Percentiles rank a stretch among this genome's conserved stretches.
phyloP scores from a whole-genome alignment of 768 basidiomycete genomes.

The Psilocybe subaeruginosa region DNA sequence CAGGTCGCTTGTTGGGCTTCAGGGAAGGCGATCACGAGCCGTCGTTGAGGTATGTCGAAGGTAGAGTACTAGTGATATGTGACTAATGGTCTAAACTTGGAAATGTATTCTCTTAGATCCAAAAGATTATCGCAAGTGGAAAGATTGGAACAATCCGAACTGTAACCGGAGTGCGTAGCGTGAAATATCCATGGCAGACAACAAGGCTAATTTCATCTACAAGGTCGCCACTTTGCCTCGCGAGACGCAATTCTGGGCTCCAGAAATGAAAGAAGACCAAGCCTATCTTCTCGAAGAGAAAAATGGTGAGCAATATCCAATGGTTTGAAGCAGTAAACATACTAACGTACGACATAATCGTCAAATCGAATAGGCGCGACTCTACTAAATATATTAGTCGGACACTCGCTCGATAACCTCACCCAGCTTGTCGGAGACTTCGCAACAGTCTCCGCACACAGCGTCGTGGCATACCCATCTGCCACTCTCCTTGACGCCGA shows the following conservation, averaged over 20 bases:
- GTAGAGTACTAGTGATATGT: too few species aligned
- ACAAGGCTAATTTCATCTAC: too few species aligned
- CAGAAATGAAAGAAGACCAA: not conserved
- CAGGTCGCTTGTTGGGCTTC: constrained; percentile 32
- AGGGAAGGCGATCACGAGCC: constrained; percentile 27
- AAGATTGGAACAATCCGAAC: constrained; percentile 3
- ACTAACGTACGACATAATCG: not conserved
- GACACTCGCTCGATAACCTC: constrained; percentile 32
- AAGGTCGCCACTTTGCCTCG: not conserved
- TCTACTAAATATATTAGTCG: constrained; percentile 10
- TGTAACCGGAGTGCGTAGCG: not conserved
- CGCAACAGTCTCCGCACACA: constrained; percentile 26
- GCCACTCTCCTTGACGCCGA: constrained; percentile 27
- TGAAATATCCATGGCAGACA: not conserved
- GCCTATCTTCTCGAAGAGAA: not conserved
- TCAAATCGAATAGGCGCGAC: not conserved
- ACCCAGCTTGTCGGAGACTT: constrained; percentile 34
- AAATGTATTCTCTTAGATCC: constrained; percentile 28
- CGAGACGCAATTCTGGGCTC: not conserved
- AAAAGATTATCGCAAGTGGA: constrained; percentile 17
- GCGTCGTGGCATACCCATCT: constrained; percentile 27
- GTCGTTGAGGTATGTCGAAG: too few species aligned
- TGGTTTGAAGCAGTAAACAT: constrained; percentile 17
- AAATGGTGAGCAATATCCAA: not conserved
- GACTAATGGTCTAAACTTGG: not conserved